Percentiles rank a stretch among this genome's conserved stretches.
Conservation (phyloP, 345 rosid genomes). For the Combretum micranthum region DNA sequence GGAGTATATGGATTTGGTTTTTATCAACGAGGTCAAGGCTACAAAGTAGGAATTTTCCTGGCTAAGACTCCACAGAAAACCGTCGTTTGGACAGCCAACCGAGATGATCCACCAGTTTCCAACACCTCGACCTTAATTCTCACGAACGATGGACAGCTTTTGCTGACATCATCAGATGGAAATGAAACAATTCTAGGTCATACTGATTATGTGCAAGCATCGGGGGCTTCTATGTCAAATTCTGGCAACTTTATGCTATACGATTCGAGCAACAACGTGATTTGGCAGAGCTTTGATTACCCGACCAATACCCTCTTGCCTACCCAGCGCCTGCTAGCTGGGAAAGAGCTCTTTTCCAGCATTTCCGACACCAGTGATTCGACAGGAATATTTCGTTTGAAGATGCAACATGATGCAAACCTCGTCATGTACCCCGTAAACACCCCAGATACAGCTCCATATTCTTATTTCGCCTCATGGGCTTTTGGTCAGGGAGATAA, state of each 20-base stretch:
- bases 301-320: conserved; percentile 28
- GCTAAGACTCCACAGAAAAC: background rate
- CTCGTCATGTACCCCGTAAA: conserved; percentile 22
- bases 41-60: no score
- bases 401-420: conserved; percentile 23
- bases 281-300: conserved; percentile 26
- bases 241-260: conserved; percentile 22
- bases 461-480: conserved; percentile 10
- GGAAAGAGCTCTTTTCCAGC: conserved; percentile 14
- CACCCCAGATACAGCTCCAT: background rate
- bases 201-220: background rate
- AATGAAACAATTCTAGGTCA: background rate
- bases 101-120: conserved; percentile 19
- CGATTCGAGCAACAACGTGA: background rate
- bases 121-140: conserved; percentile 10
- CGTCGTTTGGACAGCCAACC: conserved; percentile 23
- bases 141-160: conserved; percentile 15
- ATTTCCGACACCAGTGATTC: conserved; percentile 15
- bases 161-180: conserved; percentile 6
- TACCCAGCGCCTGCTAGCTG: conserved; percentile 12
- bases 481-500: background rate
- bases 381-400: conserved; percentile 16
- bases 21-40: no score
- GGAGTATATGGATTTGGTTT: no score
- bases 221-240: conserved; percentile 23